Evolutionary conservation across 106 monocot species (phyloP), one percentile per base, ranked within the genome.

Genomic region (Platanthera zijinensis): DNA sequence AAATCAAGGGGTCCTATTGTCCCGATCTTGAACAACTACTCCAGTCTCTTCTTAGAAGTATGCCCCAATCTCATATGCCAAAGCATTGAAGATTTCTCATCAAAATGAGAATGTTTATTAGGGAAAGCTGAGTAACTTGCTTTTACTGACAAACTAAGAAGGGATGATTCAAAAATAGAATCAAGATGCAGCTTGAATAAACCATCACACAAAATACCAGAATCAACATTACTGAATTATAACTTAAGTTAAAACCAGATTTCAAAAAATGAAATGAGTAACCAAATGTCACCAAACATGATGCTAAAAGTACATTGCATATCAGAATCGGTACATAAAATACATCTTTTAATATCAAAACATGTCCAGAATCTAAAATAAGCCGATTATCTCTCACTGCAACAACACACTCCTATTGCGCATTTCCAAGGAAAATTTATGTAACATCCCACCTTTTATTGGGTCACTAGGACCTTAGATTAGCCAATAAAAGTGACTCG

Each of bases 21-120:
- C 7, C n/a, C 12, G 12, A 4, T 32, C 25, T 69, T 5, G 5
- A 30, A 6, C 39, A 30, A 32, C 25, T 69, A 32, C 54, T 54
- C 54, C 54, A 69, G 21, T 30, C 68, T 69, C 28, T 69, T 69
- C 25, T 12, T 69, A 30, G 25, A 69, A 25, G 39, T 32, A 69
- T 69, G 68, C 25, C 68, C 68, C n/a, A 69, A 69, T 69, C 10
- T 69, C 39, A 30, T 69, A 32, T 69, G 68, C 68, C 68, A 69
- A 28, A 69, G 25, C 68, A n/a, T n/a, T n/a, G n/a, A n/a, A n/a
- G n/a, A n/a, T n/a, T n/a, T n/a, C n/a, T n/a, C n/a, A n/a, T n/a
- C 12, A 69, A 69, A 30, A 28, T 5, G 7, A 32, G 68, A 4
- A 69, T 12, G 68, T 32, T 69, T 69, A 14, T 21, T 2, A 5